phyloP scores from a whole-genome alignment of 805 yeast genomes.

The Hanseniaspora lachancei region DNA sequence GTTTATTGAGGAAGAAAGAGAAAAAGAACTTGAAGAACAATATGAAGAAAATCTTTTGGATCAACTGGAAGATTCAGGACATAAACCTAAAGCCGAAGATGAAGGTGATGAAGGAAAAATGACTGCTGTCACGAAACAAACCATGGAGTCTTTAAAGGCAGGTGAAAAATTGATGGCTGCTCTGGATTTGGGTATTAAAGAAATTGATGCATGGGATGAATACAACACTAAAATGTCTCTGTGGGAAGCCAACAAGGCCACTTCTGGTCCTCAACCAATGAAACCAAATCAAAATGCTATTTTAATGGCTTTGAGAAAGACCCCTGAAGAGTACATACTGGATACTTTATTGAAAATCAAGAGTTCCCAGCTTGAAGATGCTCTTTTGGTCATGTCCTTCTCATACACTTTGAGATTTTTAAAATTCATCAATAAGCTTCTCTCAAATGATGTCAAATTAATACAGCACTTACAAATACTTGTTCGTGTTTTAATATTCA shows the following conservation, averaged over 20 bases:
- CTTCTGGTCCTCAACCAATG: conserved; percentile 36
- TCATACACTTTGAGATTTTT: conserved; percentile 63
- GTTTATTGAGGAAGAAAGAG: conserved; percentile 93
- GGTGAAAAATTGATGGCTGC: conserved; percentile 92
- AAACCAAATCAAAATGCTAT: conserved; percentile 58
- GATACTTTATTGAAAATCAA: conserved; percentile 56
- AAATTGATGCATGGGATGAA: conserved; percentile 43
- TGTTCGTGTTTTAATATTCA: conserved; percentile 63
- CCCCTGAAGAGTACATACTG: conserved; percentile 69
- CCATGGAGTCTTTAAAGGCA: conserved; percentile 82
- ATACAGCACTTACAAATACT: conserved; percentile 47
- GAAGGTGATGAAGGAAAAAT: conserved; percentile 31
- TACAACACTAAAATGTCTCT: conserved; percentile 33
- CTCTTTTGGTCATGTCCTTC: conserved; percentile 79
- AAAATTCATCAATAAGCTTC: conserved; percentile 64
- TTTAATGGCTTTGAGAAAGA: conserved; percentile 54
- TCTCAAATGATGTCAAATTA: conserved; percentile 34
- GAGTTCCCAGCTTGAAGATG: conserved; percentile 83
- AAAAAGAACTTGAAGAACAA: conserved; percentile 83
- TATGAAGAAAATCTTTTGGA: conserved; percentile 71
- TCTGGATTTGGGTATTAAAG: conserved; percentile 65
- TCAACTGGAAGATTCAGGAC: conserved; percentile 49
- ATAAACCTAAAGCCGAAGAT: conserved; percentile 26
- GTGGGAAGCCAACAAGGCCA: conserved; percentile 32
- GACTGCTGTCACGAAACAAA: conserved; percentile 62